phyloP scores from a whole-genome alignment of 1,284 basidiomycete species.

The Leucoagaricus sp. region DNA sequence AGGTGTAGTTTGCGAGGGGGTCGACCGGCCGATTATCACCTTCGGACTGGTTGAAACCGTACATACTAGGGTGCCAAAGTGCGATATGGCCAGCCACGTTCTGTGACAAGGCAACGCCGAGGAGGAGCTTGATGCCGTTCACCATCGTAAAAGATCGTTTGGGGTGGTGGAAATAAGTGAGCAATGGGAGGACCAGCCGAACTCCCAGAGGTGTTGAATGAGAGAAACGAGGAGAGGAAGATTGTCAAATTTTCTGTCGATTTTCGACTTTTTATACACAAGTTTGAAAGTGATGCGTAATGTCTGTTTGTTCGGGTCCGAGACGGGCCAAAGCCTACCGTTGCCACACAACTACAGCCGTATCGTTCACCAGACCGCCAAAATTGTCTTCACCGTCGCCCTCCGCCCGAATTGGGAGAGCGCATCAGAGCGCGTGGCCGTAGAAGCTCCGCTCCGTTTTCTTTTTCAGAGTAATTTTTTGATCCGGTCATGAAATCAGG shows the following conservation, averaged over 20 bases:
- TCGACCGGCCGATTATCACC: not conserved
- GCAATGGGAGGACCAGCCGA: not conserved
- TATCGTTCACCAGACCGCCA: not conserved
- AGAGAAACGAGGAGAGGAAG: not conserved
- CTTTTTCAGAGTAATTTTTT: no score
- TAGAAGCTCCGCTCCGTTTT: not conserved
- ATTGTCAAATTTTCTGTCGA: not conserved
- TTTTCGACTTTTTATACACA: not conserved
- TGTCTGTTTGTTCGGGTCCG: not conserved
- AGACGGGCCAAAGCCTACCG: not conserved
- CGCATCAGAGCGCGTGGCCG: not conserved
- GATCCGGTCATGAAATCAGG: not conserved
- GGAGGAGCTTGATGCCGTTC: not conserved
- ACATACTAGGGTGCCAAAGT: not conserved
- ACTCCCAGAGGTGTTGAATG: not conserved
- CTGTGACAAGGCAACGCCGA: not conserved
- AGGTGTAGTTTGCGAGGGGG: not conserved
- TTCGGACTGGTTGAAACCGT: not conserved
- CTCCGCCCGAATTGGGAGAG: not conserved
- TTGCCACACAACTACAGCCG: not conserved
- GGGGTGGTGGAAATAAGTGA: not conserved
- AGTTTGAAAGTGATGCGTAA: not conserved
- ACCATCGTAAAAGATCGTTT: not conserved
- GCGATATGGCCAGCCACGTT: not conserved
- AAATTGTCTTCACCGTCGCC: not conserved